Base-by-base conservation (phyloP, 176 grass and related monocot genomes). In the Triticum dicoccoides region DNA sequence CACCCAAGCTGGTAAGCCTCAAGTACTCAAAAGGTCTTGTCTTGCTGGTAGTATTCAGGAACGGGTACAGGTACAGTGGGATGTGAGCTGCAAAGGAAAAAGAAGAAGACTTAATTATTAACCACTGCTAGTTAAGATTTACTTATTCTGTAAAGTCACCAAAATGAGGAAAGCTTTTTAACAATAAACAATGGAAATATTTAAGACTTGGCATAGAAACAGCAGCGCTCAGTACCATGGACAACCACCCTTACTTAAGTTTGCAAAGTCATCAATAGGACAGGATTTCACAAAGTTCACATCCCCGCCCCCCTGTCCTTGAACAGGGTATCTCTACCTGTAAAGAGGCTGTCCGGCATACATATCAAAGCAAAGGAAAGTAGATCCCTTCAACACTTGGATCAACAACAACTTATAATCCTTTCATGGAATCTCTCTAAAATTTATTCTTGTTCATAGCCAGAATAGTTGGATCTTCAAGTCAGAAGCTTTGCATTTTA, bases 31-130 rank as follows among this genome's bases (percentile, higher is more conserved):
- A 24, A 24, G 24, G 24, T 24, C 24, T 24, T 24, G 24, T 24
- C 24, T 24, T 24, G 24, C 24, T 24, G 42, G 87, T 88, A 21
- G 92, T 94, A 92, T 88, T 94, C 90, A 96, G 86, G 62, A 98
- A 96, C n/a, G 97, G 93, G 61, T 94, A 98, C 27, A 98, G 82
- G 87, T 96, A 98, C 86, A 96, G 12, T 45, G 93, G 93, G 77
- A 98, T 89, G 32, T 92, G 75, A 69, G 93, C 96, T 98, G 92
- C 54, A 87, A 88, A 38, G 23, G 25, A 82, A 35, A 68, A 35
- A 15, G 25, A 87, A 45, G 77, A 85, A 45, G 63, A 80, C 30
- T 74, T 33, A 49, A 18, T 87, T 67, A 51, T 69, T 37, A 20
- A 80, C 20, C 83, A 67, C 17, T 49, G 15, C 21, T 47, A 69